These are phyloP conservation scores for Niebla homalea DNA, from an alignment of 495 filamentous ascomycete genomes.

Conservation along the genomic window DNA sequence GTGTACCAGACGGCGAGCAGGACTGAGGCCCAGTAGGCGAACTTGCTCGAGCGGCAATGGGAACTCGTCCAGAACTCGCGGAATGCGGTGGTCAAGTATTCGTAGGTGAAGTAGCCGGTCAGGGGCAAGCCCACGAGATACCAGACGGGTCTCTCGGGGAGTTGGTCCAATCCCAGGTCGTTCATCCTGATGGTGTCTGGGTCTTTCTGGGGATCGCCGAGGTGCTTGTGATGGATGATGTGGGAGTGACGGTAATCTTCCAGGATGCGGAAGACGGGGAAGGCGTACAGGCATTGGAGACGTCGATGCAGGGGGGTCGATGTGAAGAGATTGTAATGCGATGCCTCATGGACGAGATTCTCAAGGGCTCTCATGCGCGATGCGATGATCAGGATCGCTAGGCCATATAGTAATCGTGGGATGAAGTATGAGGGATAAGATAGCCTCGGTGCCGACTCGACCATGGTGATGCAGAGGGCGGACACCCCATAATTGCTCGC, in stretches of 20 bases:
- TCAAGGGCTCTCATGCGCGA: background rate
- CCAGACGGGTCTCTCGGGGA: background rate
- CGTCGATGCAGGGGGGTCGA: background rate
- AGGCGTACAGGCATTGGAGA: background rate
- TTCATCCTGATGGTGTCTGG: background rate
- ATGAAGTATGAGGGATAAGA: too few species aligned
- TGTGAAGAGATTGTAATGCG: slow-evolving; percentile 29
- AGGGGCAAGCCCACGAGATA: background rate
- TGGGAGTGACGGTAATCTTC: background rate
- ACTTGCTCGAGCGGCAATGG: background rate
- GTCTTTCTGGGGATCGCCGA: background rate
- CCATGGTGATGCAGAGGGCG: too few species aligned
- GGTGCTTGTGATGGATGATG: background rate
- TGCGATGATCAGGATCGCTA: background rate
- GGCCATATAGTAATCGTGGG: too few species aligned
- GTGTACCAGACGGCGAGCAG: background rate
- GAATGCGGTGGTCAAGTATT: background rate
- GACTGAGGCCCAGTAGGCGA: background rate
- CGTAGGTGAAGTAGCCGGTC: background rate
- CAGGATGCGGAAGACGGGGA: background rate
- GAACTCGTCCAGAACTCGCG: background rate
- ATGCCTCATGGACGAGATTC: slow-evolving; percentile 27
- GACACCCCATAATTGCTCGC: too few species aligned
- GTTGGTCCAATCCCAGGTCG: background rate
- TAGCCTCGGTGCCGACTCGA: too few species aligned